phyloP scores from a whole-genome alignment of 2,329 filamentous ascomycete species.

The Rugonectria rugulosa region DNA sequence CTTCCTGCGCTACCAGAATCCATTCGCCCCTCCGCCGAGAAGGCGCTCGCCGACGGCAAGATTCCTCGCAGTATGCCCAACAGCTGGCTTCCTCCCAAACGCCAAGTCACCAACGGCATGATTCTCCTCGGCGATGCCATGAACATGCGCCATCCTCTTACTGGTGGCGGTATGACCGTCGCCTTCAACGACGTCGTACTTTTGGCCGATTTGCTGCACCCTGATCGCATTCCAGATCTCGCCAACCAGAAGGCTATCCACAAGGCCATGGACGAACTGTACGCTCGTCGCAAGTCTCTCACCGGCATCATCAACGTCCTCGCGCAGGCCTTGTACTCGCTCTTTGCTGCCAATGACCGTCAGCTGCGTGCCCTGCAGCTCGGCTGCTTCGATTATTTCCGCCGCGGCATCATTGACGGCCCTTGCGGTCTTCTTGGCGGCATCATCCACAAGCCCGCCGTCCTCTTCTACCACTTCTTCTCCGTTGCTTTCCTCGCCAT shows the following conservation, averaged over 20 bases:
- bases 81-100: constrained; percentile 83
- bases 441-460: constrained; percentile 76
- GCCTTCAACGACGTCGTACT: constrained; percentile 91
- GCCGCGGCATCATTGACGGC: constrained; percentile 75
- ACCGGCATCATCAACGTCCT: constrained; percentile 95
- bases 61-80: constrained; percentile 92
- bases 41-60: constrained; percentile 78
- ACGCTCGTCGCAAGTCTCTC: constrained; percentile 85
- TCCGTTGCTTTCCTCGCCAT: constrained; percentile 88
- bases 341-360: constrained; percentile 86
- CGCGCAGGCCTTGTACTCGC: constrained; percentile 89
- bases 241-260: constrained; percentile 72
- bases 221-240: constrained; percentile 72
- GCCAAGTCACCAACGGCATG: constrained; percentile 66
- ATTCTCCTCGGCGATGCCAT: constrained; percentile 91
- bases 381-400: constrained; percentile 94
- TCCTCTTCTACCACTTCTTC: constrained; percentile 94
- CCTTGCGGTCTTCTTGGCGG: constrained; percentile 85
- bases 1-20: constrained; percentile 77
- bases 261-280: constrained; percentile 75
- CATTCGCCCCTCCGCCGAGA: constrained; percentile 76
- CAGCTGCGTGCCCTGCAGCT: constrained; percentile 82
- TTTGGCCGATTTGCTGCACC: constrained; percentile 76
- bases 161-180: constrained; percentile 97
- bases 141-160: constrained; percentile 99